Evolutionary conservation across 1,284 basidiomycete genomes (phyloP).

Genomic region (Tilletia setariae): DNA sequence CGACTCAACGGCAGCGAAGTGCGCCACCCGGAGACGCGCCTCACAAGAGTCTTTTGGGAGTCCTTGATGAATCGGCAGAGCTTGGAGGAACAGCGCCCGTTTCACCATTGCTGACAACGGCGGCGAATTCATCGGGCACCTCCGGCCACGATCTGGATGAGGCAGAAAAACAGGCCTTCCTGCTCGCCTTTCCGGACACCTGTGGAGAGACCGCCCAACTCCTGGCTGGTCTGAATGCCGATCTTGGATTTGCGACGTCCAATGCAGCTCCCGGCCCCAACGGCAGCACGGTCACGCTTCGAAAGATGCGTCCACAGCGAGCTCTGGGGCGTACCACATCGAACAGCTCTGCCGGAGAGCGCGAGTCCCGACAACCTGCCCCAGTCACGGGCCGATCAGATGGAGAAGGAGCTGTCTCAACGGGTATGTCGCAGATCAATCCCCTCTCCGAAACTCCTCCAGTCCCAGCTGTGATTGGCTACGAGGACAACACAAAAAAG

Average conservation of each 20-base stretch:
- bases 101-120: background rate
- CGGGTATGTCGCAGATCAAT: background rate
- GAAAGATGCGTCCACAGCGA: slow-evolving; percentile 8
- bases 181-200: slow-evolving; percentile 6
- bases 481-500: slow-evolving; percentile 6
- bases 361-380: background rate
- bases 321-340: slow-evolving; percentile 6
- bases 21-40: background rate
- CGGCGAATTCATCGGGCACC: background rate
- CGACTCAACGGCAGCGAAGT: background rate
- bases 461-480: background rate
- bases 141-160: background rate
- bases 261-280: background rate
- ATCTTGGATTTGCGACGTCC: background rate
- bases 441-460: background rate
- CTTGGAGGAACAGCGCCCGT: background rate
- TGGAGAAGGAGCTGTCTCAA: background rate
- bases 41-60: background rate
- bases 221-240: slow-evolving; percentile 5
- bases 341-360: background rate
- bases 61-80: background rate
- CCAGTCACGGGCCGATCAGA: background rate
- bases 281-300: background rate
- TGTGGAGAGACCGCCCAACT: slow-evolving; percentile 2
- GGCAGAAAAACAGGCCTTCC: background rate